Evolutionary conservation across 106 monocot species (phyloP), one percentile per base, ranked within the genome.

Genomic region (Dioscorea alata): DNA sequence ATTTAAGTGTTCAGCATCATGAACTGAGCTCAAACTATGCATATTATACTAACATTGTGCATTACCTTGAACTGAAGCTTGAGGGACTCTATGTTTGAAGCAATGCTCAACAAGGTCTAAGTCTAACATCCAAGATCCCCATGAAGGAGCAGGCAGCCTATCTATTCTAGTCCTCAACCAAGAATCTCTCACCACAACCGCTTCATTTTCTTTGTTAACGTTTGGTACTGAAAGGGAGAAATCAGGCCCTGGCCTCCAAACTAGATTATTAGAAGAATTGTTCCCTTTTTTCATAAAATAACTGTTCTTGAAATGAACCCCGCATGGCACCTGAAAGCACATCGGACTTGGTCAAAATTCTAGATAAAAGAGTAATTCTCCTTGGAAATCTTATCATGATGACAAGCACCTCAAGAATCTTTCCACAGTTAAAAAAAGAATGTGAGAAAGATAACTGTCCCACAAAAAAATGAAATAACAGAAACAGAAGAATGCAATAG

Each of bases 221-320:
- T 70, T 51, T 49, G 96, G 92, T 54, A 96, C 49, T 23, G 89
- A 92, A 7, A 96, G 57, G 33, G 82, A 96, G 57, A 82, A 84
- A 50, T 76, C 86, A 73, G 96, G 96, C 31, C 96, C 96, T 48
- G 77, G 76, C 33, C 92, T 81, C 88, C 96, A 92, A 65, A 88
- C 23, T 69, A 79, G 69, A 31, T 73, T 69, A 64, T 64, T 50
- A 28, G 50, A 76, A 67, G 73, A 51, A 8, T 78, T 56, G 8
- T 72, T 76, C 56, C 75, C 61, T 4, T 68, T 67, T 79, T 75
- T 87, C 61, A 90, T 52, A 63, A 88, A 84, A 79, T 88, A 88
- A 78, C 81, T 88, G 57, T 88, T 92, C 53, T 86, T 92, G 69
- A 96, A 92, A 80, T 84, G 76, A 24, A 78, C 82, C 42, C 92